These are phyloP conservation scores for Annulohypoxylon maeteangense DNA, from an alignment of 495 filamentous ascomycete species.

Conservation along the genomic window DNA sequence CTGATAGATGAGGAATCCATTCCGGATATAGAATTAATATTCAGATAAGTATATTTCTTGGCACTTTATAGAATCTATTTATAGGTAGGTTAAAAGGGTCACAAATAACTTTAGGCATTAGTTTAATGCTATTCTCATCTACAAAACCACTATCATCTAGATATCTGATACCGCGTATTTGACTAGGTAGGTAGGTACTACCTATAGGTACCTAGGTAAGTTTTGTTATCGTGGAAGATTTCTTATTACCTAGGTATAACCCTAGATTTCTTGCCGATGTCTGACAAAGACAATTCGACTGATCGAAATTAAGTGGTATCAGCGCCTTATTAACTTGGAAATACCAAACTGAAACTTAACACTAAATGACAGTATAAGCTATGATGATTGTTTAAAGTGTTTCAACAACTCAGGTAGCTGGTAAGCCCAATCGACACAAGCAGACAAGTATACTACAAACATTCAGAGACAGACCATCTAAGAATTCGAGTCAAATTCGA, in stretches of 20 bases:
- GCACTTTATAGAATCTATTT: too few species aligned
- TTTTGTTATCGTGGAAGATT: too few species aligned
- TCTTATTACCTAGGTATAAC: background rate
- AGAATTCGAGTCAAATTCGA: background rate
- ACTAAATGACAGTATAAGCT: background rate
- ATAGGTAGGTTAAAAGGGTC: too few species aligned
- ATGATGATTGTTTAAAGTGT: background rate
- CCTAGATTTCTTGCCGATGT: background rate
- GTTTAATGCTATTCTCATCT: too few species aligned
- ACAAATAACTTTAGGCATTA: too few species aligned
- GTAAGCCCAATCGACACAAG: background rate
- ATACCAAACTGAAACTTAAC: background rate
- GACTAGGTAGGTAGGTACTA: too few species aligned
- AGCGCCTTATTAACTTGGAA: background rate
- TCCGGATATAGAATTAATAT: too few species aligned
- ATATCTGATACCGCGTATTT: too few species aligned
- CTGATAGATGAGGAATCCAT: too few species aligned
- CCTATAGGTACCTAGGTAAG: too few species aligned
- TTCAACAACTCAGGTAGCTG: background rate
- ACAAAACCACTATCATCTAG: too few species aligned
- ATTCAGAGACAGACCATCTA: background rate
- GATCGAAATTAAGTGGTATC: background rate
- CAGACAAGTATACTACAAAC: background rate
- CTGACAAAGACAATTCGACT: background rate
- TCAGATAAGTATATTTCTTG: too few species aligned